Conservation (phyloP, 2,329 filamentous ascomycete genomes). For the Periconia sp. region DNA sequence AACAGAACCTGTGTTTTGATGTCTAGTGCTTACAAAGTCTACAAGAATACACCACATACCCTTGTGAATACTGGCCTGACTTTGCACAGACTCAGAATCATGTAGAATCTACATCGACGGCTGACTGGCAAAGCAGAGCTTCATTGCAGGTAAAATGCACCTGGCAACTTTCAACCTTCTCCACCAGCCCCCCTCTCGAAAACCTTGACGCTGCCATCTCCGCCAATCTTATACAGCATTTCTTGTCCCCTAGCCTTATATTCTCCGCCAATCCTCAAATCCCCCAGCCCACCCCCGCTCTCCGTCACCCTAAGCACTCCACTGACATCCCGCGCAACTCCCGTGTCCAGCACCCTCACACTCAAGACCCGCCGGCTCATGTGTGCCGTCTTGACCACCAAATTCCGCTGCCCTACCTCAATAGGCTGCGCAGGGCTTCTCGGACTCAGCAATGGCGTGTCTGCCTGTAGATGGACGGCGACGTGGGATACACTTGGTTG, state of each 20-base stretch:
- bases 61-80: no score
- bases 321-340: constrained; percentile 86
- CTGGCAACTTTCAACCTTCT: neutral
- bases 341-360: constrained; percentile 78
- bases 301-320: constrained; percentile 78
- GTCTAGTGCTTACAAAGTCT: no score
- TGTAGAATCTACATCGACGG: no score
- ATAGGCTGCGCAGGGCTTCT: constrained; percentile 51
- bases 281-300: constrained; percentile 33
- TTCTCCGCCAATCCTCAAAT: constrained; percentile 28
- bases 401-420: constrained; percentile 43
- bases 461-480: constrained; percentile 68
- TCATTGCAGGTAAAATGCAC: neutral
- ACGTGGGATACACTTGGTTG: constrained; percentile 64
- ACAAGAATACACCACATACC: no score
- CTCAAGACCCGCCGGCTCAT: constrained; percentile 71
- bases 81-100: no score
- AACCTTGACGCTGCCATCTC: constrained; percentile 77
- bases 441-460: constrained; percentile 66
- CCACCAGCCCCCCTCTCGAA: constrained; percentile 72
- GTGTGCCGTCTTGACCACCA: constrained; percentile 73
- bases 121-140: no score
- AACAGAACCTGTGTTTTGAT: no score
- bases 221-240: constrained; percentile 76
- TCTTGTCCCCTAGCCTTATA: constrained; percentile 59